These are phyloP conservation scores for Trichosanthes truncata DNA, from an alignment of 306 rosid genomes.

Conservation along the genomic window DNA sequence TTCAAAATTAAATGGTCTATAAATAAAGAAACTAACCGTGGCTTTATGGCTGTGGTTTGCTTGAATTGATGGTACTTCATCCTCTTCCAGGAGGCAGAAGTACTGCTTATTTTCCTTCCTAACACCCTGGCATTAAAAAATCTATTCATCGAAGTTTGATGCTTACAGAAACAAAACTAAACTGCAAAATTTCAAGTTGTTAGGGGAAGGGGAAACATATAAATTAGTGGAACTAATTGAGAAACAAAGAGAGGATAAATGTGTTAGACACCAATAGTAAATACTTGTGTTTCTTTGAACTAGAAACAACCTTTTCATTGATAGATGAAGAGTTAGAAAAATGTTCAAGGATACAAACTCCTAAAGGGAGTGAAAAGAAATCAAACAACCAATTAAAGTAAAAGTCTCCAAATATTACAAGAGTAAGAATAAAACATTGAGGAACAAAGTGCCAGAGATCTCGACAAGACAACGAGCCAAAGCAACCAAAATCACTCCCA, in stretches of 20 bases:
- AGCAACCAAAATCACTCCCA: background rate
- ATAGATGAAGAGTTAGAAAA: background rate
- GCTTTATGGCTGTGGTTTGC: constrained; percentile 86
- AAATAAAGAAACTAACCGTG: constrained; percentile 24
- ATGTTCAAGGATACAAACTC: no score
- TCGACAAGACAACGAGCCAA: background rate
- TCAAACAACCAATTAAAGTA: background rate
- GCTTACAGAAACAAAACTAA: background rate
- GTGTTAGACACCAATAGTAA: background rate
- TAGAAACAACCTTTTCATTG: background rate
- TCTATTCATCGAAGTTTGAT: background rate
- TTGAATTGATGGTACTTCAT: constrained; percentile 54
- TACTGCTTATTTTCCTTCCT: constrained; percentile 71
- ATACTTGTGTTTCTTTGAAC: background rate
- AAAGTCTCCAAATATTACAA: no score
- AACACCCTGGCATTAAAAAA: constrained; percentile 44
- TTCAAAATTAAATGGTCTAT: background rate
- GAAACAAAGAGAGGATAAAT: background rate
- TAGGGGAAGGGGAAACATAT: background rate
- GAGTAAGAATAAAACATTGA: no score
- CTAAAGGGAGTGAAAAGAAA: background rate
- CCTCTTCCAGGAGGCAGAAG: constrained; percentile 65
- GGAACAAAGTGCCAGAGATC: background rate
- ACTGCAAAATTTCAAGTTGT: background rate
- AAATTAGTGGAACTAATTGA: background rate